Evolutionary conservation across 2,329 filamentous ascomycete genomes (phyloP), one percentile per base, ranked within the genome.

Genomic region (Phaeosphaeria sp.): DNA sequence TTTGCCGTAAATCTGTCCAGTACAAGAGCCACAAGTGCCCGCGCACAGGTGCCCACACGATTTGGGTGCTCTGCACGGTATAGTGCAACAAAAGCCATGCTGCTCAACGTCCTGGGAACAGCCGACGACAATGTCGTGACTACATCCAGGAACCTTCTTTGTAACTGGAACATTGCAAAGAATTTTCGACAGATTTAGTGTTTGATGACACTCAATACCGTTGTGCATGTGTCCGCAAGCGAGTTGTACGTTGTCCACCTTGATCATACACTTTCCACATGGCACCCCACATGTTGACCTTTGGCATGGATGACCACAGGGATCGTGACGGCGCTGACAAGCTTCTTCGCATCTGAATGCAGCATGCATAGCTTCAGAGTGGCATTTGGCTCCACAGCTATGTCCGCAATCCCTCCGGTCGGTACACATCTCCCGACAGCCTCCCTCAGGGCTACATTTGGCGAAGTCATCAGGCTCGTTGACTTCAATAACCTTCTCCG

Each of bases 21-120:
- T 65, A 71, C 89, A 91, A 0, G 60, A 53, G 6, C 58, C 72
- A 33, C 47, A 50, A 17, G 20, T 21, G 7, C 75, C 77, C 5
- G 66, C 58, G 23, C 88, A 91, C 0, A 54, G 55, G 66, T 90
- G 89, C 0, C 89, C 87, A 64, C 89, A 92, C 0, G 71, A 25
- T 0, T 87, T 77, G 0, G 68, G 43, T 0, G 63, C 60, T 0
- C 71, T 76, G 62, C 89, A 92, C 1, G 60, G 50, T 0, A 72
- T 74, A 0, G 47, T 54, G 66, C 89, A 92, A 1, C 43, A 58
- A 67, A 83, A 89, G 0, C 48, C 22, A 0, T 68, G 23, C 0
- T 58, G 46, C 0, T 64, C 59, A 7, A 88, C 80, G 50, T 89
- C 78, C 2, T 73, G 46, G 18, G 74, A 65, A 65, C 89, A 92